Evolutionary conservation across 768 basidiomycete species (phyloP).

Genomic region (Xerocomellus dryophilus): DNA sequence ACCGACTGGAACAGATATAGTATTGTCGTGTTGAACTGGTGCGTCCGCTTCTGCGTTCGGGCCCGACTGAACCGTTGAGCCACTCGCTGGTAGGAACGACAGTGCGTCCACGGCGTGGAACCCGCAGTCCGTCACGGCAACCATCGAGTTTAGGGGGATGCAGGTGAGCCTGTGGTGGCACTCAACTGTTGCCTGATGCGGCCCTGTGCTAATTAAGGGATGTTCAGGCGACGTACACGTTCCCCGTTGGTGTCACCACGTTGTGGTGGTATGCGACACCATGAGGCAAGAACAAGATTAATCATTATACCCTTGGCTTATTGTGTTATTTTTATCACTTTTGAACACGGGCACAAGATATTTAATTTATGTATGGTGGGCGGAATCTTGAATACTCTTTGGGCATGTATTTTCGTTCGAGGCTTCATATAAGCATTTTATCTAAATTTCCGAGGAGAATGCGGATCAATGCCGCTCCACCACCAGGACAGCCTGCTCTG

Average conservation of each 20-base stretch:
- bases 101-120: conserved; percentile 49
- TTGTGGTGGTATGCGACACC: conserved; percentile 46
- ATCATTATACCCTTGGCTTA: neutral
- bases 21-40: conserved; percentile 72
- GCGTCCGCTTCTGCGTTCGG: conserved; percentile 9
- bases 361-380: too few relatives aligned
- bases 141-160: conserved; percentile 61
- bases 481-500: too few relatives aligned
- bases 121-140: conserved; percentile 50
- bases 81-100: conserved; percentile 40
- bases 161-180: conserved; percentile 39
- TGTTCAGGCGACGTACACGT: conserved; percentile 61
- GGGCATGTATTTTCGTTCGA: neutral
- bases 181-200: neutral
- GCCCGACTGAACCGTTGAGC: neutral
- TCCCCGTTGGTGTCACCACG: conserved; percentile 71
- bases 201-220: neutral
- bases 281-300: neutral
- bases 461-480: too few relatives aligned
- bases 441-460: too few relatives aligned
- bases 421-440: too few relatives aligned
- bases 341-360: neutral
- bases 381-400: too few relatives aligned
- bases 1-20: conserved; percentile 64
- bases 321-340: neutral